phyloP scores from a whole-genome alignment of 805 yeast genomes.

The Candida ovalis region DNA sequence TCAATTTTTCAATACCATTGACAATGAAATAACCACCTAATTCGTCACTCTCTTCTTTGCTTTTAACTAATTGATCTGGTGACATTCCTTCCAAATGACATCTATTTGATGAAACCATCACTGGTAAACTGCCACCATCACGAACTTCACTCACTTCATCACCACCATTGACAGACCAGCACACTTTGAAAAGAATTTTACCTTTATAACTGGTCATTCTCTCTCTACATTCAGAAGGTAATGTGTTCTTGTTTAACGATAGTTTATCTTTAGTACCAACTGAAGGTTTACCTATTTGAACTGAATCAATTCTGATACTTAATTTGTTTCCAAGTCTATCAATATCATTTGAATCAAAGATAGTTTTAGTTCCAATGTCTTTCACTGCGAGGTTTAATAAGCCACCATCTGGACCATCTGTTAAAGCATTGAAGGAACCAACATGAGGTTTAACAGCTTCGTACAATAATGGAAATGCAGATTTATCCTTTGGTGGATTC shows the following conservation, averaged over 20 bases:
- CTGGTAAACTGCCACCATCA: slow-evolving; percentile 88
- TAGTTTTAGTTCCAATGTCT: slow-evolving; percentile 83
- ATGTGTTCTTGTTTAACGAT: slow-evolving; percentile 71
- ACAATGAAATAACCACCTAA: slow-evolving; percentile 95
- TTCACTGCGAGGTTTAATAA: slow-evolving; percentile 77
- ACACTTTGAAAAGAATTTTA: slow-evolving; percentile 68
- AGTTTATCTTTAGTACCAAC: slow-evolving; percentile 69
- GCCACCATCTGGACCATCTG: slow-evolving; percentile 86
- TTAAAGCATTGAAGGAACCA: slow-evolving; percentile 92
- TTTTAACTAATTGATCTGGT: slow-evolving; percentile 74
- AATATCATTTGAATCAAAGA: slow-evolving; percentile 74
- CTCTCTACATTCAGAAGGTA: slow-evolving; percentile 88
- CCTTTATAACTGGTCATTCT: slow-evolving; percentile 81
- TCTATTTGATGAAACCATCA: slow-evolving; percentile 87
- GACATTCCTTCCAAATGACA: slow-evolving; percentile 85
- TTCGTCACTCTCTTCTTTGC: slow-evolving; percentile 90
- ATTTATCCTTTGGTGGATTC: slow-evolving; percentile 84
- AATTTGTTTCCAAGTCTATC: slow-evolving; percentile 81
- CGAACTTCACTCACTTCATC: slow-evolving; percentile 76
- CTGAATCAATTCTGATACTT: slow-evolving; percentile 80
- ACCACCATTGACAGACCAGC: slow-evolving; percentile 87
- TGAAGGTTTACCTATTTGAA: slow-evolving; percentile 80
- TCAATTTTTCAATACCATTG: slow-evolving; percentile 93
- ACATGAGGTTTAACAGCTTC: slow-evolving; percentile 95
- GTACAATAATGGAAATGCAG: slow-evolving; percentile 74